Conservation (phyloP, 1,139 yeast genomes). For the Entelexis paramagnoliae region DNA sequence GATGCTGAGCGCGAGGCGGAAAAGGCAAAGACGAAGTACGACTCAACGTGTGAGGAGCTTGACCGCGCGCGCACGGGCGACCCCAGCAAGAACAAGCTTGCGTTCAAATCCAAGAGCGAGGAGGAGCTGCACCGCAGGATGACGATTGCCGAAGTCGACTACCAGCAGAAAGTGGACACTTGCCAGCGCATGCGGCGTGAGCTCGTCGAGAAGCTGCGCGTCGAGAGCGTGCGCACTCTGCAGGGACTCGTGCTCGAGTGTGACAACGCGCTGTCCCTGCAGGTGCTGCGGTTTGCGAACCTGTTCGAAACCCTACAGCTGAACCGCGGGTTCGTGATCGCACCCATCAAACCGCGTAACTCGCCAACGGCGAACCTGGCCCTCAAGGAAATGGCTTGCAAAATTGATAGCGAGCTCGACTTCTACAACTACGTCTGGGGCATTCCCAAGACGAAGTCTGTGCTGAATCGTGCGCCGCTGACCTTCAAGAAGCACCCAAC, state of each 20-base stretch:
- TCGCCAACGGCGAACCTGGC: slow-evolving; percentile 35
- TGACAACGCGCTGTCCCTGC: slow-evolving; percentile 81
- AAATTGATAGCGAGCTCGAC: slow-evolving; percentile 75
- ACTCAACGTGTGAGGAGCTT: slow-evolving; percentile 72
- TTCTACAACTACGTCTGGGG: slow-evolving; percentile 55
- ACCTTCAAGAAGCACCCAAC: slow-evolving; percentile 71
- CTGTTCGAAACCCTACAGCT: slow-evolving; percentile 74
- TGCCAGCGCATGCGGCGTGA: slow-evolving; percentile 69
- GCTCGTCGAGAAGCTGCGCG: slow-evolving; percentile 62
- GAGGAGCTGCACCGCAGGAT: slow-evolving; percentile 78
- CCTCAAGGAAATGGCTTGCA: slow-evolving; percentile 63
- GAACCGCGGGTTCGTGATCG: slow-evolving; percentile 72
- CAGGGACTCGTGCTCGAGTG: slow-evolving; percentile 72
- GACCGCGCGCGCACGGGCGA: slow-evolving; percentile 73
- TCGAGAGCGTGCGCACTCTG: slow-evolving; percentile 60
- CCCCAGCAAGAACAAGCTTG: slow-evolving; percentile 61
- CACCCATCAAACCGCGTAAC: slow-evolving; percentile 49
- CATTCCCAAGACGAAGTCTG: slow-evolving; percentile 26
- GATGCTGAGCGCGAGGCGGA: slow-evolving; percentile 80
- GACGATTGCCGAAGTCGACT: slow-evolving; percentile 75
- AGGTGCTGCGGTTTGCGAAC: slow-evolving; percentile 78
- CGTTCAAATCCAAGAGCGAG: slow-evolving; percentile 83
- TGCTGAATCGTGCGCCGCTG: slow-evolving; percentile 36
- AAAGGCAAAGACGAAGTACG: slow-evolving; percentile 75
- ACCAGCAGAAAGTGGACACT: slow-evolving; percentile 60